These are phyloP conservation scores for Phoenix roebelenii DNA, from an alignment of 176 grass and related monocot species.

Conservation along the genomic window DNA sequence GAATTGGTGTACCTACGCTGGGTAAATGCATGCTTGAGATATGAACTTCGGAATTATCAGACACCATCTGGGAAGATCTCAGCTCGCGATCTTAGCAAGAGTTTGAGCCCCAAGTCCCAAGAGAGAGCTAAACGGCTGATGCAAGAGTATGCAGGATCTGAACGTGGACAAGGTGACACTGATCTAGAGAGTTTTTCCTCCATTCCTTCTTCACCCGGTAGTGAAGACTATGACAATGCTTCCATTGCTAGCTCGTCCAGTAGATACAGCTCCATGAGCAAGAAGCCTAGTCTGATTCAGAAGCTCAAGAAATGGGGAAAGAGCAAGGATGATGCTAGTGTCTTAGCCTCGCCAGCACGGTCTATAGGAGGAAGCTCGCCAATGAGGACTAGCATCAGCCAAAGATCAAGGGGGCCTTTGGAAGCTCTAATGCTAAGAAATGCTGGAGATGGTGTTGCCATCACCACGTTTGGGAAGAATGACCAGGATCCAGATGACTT, in stretches of 20 bases:
- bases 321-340: conserved; percentile 53
- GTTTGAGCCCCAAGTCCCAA: conserved; percentile 71
- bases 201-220: conserved; percentile 54
- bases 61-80: conserved; percentile 54
- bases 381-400: conserved; percentile 18
- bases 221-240: conserved; percentile 81
- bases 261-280: conserved; percentile 67
- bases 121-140: conserved; percentile 76
- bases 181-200: conserved; percentile 83
- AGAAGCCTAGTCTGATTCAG: conserved; percentile 63
- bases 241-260: conserved; percentile 81
- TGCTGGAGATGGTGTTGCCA: conserved; percentile 68
- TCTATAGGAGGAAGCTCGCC: conserved; percentile 41
- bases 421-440: conserved; percentile 91
- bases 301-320: conserved; percentile 87
- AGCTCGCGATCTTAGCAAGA: conserved; percentile 78
- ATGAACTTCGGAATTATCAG: conserved; percentile 78
- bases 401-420: conserved; percentile 49
- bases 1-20: conserved; percentile 89
- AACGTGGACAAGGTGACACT: conserved; percentile 76
- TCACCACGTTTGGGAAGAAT: conserved; percentile 72
- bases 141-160: conserved; percentile 85
- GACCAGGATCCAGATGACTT: conserved; percentile 44
- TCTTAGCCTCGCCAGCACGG: conserved; percentile 36
- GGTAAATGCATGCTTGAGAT: conserved; percentile 88